Evolutionary conservation across 371 early-diverging fungal genomes (phyloP), one percentile per base, ranked within the genome.

Genomic region (Mortierella sp.): DNA sequence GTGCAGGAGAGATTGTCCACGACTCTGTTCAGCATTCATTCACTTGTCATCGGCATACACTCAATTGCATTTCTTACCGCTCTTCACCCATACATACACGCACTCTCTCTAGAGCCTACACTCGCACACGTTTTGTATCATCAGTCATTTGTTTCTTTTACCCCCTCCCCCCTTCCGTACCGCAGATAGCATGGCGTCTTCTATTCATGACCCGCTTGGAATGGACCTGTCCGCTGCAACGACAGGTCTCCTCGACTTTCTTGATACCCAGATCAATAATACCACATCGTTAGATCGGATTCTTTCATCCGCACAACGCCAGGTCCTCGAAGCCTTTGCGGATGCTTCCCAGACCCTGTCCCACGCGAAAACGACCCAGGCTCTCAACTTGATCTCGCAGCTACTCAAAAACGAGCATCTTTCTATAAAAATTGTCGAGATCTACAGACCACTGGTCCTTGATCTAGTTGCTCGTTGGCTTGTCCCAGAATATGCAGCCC

Each of bases 401-500:
- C 31, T 76, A 42, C 70, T 76, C 55, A 76, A 76, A 66, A 61
- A 70, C 43, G 70, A 69, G 21, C 53, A 54, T 8, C 18, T 70
- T 14, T 50, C 66, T 7, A 54, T 70, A 54, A 76, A 70, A 41
- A 81, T 93, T 41, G 84, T 90, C 8, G 65, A 80, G 38, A 72
- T 85, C 13, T 93, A 89, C 64, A 83, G 96, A 43, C 93, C 95
- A 19, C 81, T 96, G 30, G 82, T 93, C 10, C 84, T 95, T 46
- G 96, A 96, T 60, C 84, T 96, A 45, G 85, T 87, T 3, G 91
- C 92, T 28, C 89, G 96, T 30, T 92, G 92, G 92, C 83, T 84
- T n/a, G 71, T 10, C 7, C 34, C 80, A 13, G 81, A 86, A 16
- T 85, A 82, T 10, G 82, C 83, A 14, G 67, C 80, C 14, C 61